These are phyloP conservation scores for Eucalyptus pauciflora DNA, from an alignment of 345 rosid species.

Conservation along the genomic window DNA sequence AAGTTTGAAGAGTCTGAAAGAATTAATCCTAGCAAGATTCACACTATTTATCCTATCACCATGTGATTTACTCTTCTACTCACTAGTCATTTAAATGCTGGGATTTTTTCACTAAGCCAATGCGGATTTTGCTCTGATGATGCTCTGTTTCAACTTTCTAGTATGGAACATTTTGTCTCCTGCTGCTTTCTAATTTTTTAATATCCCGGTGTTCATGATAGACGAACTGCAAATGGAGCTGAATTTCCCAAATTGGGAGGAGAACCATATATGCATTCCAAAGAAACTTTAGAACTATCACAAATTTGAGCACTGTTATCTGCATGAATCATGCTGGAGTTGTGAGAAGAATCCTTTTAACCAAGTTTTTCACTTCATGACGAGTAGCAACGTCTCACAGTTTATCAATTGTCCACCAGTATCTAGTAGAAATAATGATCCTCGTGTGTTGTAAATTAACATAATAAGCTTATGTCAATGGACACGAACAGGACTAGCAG, in stretches of 20 bases:
- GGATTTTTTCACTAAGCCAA: neutral
- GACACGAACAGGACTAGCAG: neutral
- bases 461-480: neutral
- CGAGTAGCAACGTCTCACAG: rapidly evolving
- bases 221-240: neutral
- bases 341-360: neutral
- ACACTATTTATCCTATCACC: neutral
- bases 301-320: neutral
- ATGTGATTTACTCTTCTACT: rapidly evolving
- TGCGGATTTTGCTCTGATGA: neutral
- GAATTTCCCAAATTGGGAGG: neutral
- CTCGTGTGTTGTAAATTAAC: neutral
- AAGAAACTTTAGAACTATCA: rapidly evolving
- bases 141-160: neutral
- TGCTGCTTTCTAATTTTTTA: neutral
- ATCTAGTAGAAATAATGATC: neutral
- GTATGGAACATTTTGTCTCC: neutral
- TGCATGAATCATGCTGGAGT: neutral
- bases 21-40: neutral
- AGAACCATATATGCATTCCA: neutral
- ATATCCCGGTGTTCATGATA: rapidly evolving
- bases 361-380: neutral
- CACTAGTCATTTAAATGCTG: neutral
- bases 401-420: neutral
- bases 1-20: neutral